Percentiles rank a stretch among this genome's conserved stretches.
These are phyloP conservation scores for Helianthus annuus DNA, from an alignment of 129 eudicot genomes.

Conservation along the genomic window HanXRQr2.0-SUNRISE NC_035435.2:111623952-111624451, in stretches of 20 bases:
- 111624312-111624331: constrained; percentile 66
- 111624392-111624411: neutral
- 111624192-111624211: neutral
- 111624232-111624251: neutral
- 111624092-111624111: constrained; percentile 9
- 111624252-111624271: constrained; percentile 11
- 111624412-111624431: neutral
- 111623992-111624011: no score
- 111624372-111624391: constrained; percentile 89
- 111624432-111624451: constrained; percentile 5
- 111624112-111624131: constrained; percentile 7
- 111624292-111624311: constrained; percentile 48
- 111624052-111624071: no score
- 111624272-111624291: constrained; percentile 30
- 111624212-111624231: neutral
- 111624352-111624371: constrained; percentile 81
- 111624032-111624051: no score
- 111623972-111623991: no score
- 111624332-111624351: constrained; percentile 59
- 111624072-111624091: no score
- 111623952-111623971: no score
- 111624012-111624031: no score
- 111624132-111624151: neutral
- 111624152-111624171: neutral
- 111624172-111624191: neutral